phyloP scores from a whole-genome alignment of 2,329 filamentous ascomycete species.

The Hypoxylon sp. region DNA sequence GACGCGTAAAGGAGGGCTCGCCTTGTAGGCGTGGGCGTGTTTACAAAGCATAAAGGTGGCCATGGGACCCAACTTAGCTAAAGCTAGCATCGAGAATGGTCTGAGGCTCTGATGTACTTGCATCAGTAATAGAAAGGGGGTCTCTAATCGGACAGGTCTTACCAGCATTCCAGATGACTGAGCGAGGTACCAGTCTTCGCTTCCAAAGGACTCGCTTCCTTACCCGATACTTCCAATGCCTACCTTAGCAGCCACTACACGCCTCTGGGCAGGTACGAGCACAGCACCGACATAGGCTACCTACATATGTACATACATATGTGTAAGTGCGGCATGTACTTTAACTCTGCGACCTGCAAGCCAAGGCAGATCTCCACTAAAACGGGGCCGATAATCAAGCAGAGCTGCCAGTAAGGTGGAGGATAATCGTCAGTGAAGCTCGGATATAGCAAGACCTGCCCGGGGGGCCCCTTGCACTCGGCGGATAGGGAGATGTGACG shows the following conservation, averaged over 20 bases:
- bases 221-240: no score
- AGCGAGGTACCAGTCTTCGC: no score
- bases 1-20: slow-evolving; percentile 16
- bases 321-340: no score
- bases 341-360: slow-evolving; percentile 15
- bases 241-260: no score
- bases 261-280: no score
- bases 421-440: slow-evolving; percentile 30
- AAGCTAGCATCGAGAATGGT: slow-evolving; percentile 7
- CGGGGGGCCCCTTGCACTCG: slow-evolving; percentile 20
- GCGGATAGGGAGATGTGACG: slow-evolving; percentile 29
- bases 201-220: no score
- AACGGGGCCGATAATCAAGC: slow-evolving; percentile 14
- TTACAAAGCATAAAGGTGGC: slow-evolving; percentile 25
- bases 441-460: slow-evolving; percentile 27
- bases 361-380: slow-evolving; percentile 30
- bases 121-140: no score
- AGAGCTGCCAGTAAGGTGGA: slow-evolving; percentile 25
- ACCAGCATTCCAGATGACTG: slow-evolving; percentile 19
- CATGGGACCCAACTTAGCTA: slow-evolving; percentile 15
- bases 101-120: slow-evolving; percentile 31
- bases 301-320: no score
- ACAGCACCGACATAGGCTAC: no score
- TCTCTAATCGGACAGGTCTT: slow-evolving; percentile 16
- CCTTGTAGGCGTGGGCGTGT: slow-evolving; percentile 13